A percentile compares a stretch with the other conserved stretches of the same genome.
These are phyloP conservation scores for Eremothecium cymbalariae DNA, from an alignment of 1,139 yeast genomes.

Conservation along the genomic window DNA sequence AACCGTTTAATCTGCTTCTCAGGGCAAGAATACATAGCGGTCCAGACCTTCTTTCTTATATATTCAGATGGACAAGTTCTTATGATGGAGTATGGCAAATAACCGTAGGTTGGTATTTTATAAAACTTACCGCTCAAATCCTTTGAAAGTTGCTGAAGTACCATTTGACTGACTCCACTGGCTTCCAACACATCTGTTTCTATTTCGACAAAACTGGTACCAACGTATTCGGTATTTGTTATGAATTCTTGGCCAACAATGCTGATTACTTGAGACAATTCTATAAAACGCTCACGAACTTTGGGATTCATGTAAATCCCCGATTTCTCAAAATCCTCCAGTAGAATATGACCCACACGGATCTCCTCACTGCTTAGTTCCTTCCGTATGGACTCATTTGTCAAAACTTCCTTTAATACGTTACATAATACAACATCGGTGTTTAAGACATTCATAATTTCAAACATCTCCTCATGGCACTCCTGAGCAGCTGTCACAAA, in stretches of 20 bases:
- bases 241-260: conserved; percentile 75
- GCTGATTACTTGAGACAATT: conserved; percentile 74
- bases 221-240: conserved; percentile 23
- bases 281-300: conserved; percentile 63
- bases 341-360: conserved; percentile 70
- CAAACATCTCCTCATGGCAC: conserved; percentile 84
- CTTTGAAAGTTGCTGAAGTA: conserved; percentile 25
- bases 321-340: conserved; percentile 81
- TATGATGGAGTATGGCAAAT: conserved; percentile 58
- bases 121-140: conserved; percentile 32
- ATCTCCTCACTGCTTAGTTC: conserved; percentile 61
- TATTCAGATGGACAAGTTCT: conserved; percentile 49
- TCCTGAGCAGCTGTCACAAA: conserved; percentile 79
- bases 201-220: conserved; percentile 17
- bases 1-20: conserved; percentile 53
- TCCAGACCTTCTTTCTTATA: conserved; percentile 66
- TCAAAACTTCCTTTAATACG: conserved; percentile 49
- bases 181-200: conserved; percentile 16
- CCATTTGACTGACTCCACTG: conserved; percentile 19
- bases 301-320: conserved; percentile 73
- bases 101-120: conserved; percentile 61
- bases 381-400: conserved; percentile 34
- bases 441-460: conserved; percentile 86
- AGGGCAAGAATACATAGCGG: conserved; percentile 52
- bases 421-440: conserved; percentile 70